These are phyloP conservation scores for Starmera pachycereana DNA, from an alignment of 805 yeast species.

Conservation along the genomic window DNA sequence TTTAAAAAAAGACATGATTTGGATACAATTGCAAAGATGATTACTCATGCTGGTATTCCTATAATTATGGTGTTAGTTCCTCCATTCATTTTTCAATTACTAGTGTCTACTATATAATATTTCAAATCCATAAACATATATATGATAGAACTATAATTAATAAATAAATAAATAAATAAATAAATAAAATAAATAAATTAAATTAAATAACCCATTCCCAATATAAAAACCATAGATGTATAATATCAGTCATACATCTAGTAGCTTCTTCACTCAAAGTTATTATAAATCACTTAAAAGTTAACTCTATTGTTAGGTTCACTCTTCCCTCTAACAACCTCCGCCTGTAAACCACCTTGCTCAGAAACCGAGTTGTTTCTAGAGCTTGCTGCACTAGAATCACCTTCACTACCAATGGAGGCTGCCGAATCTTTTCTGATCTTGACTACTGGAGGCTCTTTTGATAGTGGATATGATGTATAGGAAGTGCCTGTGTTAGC, in stretches of 20 bases:
- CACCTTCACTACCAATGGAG: background rate
- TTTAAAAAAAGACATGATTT: conserved; percentile 57
- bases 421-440: background rate
- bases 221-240: no score
- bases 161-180: no score
- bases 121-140: no score
- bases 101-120: no score
- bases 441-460: background rate
- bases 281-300: conserved; percentile 1
- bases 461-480: background rate
- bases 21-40: conserved; percentile 64
- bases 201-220: no score
- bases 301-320: conserved; percentile 13
- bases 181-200: no score
- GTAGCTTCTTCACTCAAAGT: background rate
- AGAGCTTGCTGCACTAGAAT: background rate
- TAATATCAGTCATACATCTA: background rate
- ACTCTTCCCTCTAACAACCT: conserved; percentile 2
- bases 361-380: background rate
- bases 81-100: conserved; percentile 11
- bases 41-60: conserved; percentile 78
- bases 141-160: no score
- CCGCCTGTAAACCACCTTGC: background rate
- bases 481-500: conserved; percentile 8
- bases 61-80: conserved; percentile 33